Percentiles rank a stretch among this genome's conserved stretches.
Evolutionary conservation across 371 early-diverging fungal genomes (phyloP).

Genomic region (Mortierella sp.): DNA sequence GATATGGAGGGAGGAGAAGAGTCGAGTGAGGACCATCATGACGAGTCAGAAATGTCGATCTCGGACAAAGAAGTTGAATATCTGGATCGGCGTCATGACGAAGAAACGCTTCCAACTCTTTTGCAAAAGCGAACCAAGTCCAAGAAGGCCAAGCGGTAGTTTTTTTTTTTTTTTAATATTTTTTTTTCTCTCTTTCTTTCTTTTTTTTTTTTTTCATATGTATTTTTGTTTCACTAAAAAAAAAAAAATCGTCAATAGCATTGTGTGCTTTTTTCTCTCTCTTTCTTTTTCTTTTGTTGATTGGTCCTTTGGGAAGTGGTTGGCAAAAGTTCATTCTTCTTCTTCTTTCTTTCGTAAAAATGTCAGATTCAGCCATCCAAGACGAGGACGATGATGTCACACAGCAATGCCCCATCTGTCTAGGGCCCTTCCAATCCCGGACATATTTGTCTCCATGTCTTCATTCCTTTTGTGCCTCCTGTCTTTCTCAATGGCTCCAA

Average conservation of each 20-base stretch:
- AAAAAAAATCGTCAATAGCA: neutral
- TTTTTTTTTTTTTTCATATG: neutral
- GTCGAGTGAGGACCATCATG: constrained; percentile 18
- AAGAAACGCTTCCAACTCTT: constrained; percentile 3
- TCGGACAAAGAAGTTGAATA: constrained; percentile 40
- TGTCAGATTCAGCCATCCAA: neutral
- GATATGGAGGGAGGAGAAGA: neutral
- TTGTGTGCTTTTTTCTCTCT: too few relatives aligned
- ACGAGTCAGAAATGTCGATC: constrained; percentile 41
- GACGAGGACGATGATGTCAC: neutral
- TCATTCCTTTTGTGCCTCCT: constrained; percentile 71
- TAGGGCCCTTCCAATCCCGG: constrained; percentile 57
- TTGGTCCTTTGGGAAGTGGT: too few relatives aligned
- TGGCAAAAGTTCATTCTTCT: too few relatives aligned
- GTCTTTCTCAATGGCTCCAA: constrained; percentile 70
- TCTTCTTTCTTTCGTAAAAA: too few relatives aligned
- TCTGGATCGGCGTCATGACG: constrained; percentile 42
- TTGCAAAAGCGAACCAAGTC: neutral
- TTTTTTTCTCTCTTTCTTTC: neutral
- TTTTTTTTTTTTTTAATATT: neutral
- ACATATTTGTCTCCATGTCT: constrained; percentile 68
- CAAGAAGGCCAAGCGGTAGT: neutral
- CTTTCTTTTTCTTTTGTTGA: too few relatives aligned
- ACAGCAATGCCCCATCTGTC: constrained; percentile 67
- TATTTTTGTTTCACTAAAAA: constrained; percentile 3